Evolutionary conservation across 208 protist species (phyloP), one percentile per base, ranked within the genome.

Genomic region (Giardia muris): DNA sequence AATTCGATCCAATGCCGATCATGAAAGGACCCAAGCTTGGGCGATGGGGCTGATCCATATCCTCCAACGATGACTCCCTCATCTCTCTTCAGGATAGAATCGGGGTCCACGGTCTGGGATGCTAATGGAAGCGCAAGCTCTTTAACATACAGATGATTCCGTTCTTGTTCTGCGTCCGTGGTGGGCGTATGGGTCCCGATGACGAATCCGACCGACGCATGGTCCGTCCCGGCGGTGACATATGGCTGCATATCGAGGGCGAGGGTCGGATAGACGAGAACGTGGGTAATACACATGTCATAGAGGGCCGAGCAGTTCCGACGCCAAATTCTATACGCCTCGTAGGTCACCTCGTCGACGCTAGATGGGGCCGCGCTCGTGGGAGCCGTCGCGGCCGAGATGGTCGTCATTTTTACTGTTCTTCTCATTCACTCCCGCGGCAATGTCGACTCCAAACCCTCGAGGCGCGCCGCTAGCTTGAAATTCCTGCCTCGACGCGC

Each of bases 161-260:
- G 86, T 43, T 89, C 86, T 43, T 43, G 4, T 10, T 4, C 86
- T 10, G 19, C 30, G 10, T 30, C 86, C 19, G 42, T 89, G 42
- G 4, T 89, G 4, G 86, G 86, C n/a, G 86, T 45, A 43, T 89
- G n/a, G 19, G 86, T 89, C 19, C 86, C 86, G 86, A 89, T 89
- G 19, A 43, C 42, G 42, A 89, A 89, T 3, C 86, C 86, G 45
- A 89, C 42, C 3, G 3, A 45, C 19, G 86, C 86, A 4, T 89
- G 45, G 45, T 10, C n/a, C 3, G n/a, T 89, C n/a, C 42, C 45
- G 19, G 86, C 4, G 1, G 1, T 48, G 45, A 45, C 44, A 4
- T 47, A 47, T 47, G 43, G 43, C 45, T 3, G 43, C 46, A 90
- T 67, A 44, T 47, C 44, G n/a, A 90, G 42, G n/a, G 87, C 48